These are phyloP conservation scores for Mariannaea elegans DNA, from an alignment of 2,329 filamentous ascomycete species.

Conservation along the genomic window DNA sequence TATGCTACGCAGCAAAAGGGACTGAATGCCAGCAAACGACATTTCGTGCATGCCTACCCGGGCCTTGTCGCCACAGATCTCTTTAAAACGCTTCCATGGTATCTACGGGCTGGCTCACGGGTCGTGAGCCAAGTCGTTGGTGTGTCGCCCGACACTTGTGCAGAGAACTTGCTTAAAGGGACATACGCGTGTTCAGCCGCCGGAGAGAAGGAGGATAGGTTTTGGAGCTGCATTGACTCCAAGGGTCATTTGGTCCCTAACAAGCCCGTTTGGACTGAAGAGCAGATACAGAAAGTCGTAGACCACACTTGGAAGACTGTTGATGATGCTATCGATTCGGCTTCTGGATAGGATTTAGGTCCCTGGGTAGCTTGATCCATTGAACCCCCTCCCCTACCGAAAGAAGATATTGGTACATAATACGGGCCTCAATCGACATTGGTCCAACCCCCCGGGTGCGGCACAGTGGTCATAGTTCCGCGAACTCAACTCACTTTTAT, in stretches of 20 bases:
- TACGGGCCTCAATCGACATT: too few relatives aligned
- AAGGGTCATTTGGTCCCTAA: conserved; percentile 40
- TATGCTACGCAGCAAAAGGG: conserved; percentile 40
- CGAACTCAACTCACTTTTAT: too few relatives aligned
- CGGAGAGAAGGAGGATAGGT: conserved; percentile 29
- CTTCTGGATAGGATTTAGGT: too few relatives aligned
- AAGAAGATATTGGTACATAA: too few relatives aligned
- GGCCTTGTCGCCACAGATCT: conserved; percentile 49
- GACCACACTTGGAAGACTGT: conserved; percentile 45
- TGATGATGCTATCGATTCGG: conserved; percentile 27
- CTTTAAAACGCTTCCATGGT: conserved; percentile 42
- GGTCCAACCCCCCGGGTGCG: too few relatives aligned
- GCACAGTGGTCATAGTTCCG: too few relatives aligned
- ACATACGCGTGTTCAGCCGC: conserved; percentile 14
- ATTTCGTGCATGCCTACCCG: conserved; percentile 53
- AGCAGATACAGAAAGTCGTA: conserved; percentile 39
- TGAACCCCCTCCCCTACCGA: too few relatives aligned
- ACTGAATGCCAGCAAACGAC: conserved; percentile 25
- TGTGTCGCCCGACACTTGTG: conserved; percentile 40
- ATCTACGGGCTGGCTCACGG: conserved; percentile 29
- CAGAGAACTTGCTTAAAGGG: conserved; percentile 39
- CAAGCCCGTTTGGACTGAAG: conserved; percentile 41
- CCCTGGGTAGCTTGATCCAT: too few relatives aligned
- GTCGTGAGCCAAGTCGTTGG: conserved; percentile 32
- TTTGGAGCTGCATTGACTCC: conserved; percentile 41